These are phyloP conservation scores for Metarhizium album DNA, from an alignment of 2,329 filamentous ascomycete species.

Conservation along the genomic window DNA sequence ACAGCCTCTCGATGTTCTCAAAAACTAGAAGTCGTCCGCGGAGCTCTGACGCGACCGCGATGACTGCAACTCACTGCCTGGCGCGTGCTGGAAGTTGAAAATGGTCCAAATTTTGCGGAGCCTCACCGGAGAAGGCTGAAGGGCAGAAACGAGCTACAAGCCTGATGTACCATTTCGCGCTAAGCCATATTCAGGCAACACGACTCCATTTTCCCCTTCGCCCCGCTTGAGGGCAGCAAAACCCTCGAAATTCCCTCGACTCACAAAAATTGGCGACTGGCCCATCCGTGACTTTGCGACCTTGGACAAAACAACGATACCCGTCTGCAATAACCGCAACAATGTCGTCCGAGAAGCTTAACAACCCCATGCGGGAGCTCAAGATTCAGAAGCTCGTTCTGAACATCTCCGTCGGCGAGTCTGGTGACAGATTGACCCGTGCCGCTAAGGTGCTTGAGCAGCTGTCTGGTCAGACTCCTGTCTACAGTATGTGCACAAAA, in stretches of 20 bases:
- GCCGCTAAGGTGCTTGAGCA: slow-evolving; percentile 99
- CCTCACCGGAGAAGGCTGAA: slow-evolving; percentile 29
- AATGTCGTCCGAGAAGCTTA: slow-evolving; percentile 65
- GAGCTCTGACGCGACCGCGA: slow-evolving; percentile 29
- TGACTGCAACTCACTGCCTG: slow-evolving; percentile 28
- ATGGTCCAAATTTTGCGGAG: slow-evolving; percentile 32
- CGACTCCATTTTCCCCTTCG: slow-evolving; percentile 10
- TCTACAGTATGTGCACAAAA: slow-evolving; percentile 75
- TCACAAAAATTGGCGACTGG: slow-evolving; percentile 24
- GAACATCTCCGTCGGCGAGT: slow-evolving; percentile 99
- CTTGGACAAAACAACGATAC: slow-evolving; percentile 24
- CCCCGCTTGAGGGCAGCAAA: slow-evolving; percentile 28
- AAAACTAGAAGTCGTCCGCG: slow-evolving; percentile 28
- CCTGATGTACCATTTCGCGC: slow-evolving; percentile 17
- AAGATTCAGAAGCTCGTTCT: slow-evolving; percentile 99
- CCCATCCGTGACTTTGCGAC: slow-evolving; percentile 16
- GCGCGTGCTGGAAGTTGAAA: slow-evolving; percentile 31
- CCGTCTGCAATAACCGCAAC: slow-evolving; percentile 27
- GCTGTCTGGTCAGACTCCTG: slow-evolving; percentile 97
- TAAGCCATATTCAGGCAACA: slow-evolving; percentile 12
- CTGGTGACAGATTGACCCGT: slow-evolving; percentile 99
- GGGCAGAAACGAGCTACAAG: slow-evolving; percentile 17
- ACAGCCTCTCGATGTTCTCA: slow-evolving; percentile 27
- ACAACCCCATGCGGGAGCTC: slow-evolving; percentile 99
- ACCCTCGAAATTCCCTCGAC: slow-evolving; percentile 27